phyloP scores from a whole-genome alignment of 2,329 filamentous ascomycete genomes.

The Amauroascus verrucosus region DNA sequence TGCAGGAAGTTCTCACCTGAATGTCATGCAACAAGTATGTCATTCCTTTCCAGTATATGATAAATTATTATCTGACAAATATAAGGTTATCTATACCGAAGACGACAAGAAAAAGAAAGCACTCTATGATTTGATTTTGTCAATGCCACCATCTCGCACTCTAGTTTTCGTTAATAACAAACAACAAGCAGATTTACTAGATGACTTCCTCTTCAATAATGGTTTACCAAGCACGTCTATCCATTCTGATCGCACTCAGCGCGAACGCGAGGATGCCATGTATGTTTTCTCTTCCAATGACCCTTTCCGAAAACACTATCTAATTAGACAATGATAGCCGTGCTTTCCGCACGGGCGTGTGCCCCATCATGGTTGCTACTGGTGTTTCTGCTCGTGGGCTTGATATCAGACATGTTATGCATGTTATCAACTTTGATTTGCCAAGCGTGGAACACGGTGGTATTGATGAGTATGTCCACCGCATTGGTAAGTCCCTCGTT shows the following conservation, averaged over 20 bases:
- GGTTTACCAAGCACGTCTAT: slow-evolving; percentile 77
- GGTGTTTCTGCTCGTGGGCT: slow-evolving; percentile 80
- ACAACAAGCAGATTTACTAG: slow-evolving; percentile 65
- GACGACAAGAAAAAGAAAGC: slow-evolving; percentile 57
- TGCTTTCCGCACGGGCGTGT: slow-evolving; percentile 63
- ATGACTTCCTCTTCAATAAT: slow-evolving; percentile 77
- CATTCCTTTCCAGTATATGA: not conserved
- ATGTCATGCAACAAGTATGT: slow-evolving; percentile 62
- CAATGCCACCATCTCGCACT: slow-evolving; percentile 62
- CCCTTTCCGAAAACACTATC: slow-evolving; percentile 15
- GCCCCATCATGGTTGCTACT: slow-evolving; percentile 76
- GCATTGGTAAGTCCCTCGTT: slow-evolving; percentile 57
- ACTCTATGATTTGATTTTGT: slow-evolving; percentile 61
- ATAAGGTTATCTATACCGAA: slow-evolving; percentile 55
- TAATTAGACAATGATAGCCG: slow-evolving; percentile 39
- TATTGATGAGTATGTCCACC: slow-evolving; percentile 86
- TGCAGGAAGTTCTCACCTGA: slow-evolving; percentile 68
- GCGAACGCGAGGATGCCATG: slow-evolving; percentile 85
- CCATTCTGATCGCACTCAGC: slow-evolving; percentile 75
- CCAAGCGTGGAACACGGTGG: slow-evolving; percentile 67
- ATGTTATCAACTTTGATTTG: slow-evolving; percentile 90
- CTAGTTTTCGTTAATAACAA: slow-evolving; percentile 87
- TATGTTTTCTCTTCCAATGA: slow-evolving; percentile 27
- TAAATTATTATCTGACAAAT: slow-evolving; percentile 13
- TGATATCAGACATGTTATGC: slow-evolving; percentile 74